Evolutionary conservation across 2,329 filamentous ascomycete genomes (phyloP), one percentile per base, ranked within the genome.

Genomic region (Colletotrichum echinochloae): DNA sequence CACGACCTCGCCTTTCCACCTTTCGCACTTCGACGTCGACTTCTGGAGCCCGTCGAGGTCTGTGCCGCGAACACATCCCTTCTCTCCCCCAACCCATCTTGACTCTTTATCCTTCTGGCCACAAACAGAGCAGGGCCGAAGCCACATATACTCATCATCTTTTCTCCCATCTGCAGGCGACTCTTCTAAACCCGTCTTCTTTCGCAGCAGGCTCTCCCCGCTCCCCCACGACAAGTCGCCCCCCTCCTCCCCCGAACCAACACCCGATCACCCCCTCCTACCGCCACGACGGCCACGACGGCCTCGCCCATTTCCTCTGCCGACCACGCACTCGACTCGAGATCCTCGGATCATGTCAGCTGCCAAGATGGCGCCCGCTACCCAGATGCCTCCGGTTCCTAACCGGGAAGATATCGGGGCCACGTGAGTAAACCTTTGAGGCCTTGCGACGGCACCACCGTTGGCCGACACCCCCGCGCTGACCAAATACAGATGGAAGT

Each of bases 401-500:
- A 89, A 89, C 77, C 82, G 86, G 74, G 89, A 91, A 81, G 89
- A 91, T 75, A 87, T 88, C 73, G 82, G 80, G 39, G 83, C 85
- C 67, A 87, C 85, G 84, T 86, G 78, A 75, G 78, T 70, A 33
- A 33, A 57, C 46, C 59, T 44, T 41, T 37, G 44, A 35, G 28
- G 28, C 33, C 49, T 65, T 39, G 65, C 54, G 60, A 60, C 39
- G 30, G 41, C 65, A 28, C 44, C 30, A 35, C 57, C 44, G 64
- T 35, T 52, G 37, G 52, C 51, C 46, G 37, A 54, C 63, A 63
- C 46, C 65, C 68, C 68, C 68, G 65, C 65, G 68, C 71, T 73
- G 71, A 73, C 71, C 23, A 46, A 28, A 49, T 48, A 57, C 76
- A 97, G 94, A 83, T 99, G 96, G 96, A 86, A 87, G 69, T 98